Evolutionary conservation across 345 rosid species (phyloP), one percentile per base, ranked within the genome.

Genomic region (Salix udensis): DNA sequence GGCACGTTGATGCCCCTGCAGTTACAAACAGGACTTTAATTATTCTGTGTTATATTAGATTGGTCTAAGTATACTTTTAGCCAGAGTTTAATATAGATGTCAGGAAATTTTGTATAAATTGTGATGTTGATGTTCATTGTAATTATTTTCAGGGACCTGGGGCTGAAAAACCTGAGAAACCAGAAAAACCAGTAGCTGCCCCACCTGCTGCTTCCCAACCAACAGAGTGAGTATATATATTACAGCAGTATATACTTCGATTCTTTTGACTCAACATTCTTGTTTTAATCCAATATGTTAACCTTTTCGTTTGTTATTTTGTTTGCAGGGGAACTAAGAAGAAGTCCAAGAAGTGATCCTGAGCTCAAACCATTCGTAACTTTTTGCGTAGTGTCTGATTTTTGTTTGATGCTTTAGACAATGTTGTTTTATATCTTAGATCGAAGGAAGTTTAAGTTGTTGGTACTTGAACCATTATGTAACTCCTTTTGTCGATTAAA

Each of bases 301-400:
- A 1, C 2, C 3, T 28, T 2, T 68, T 16, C 39, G 2, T 5
- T 1, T 6, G 26, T 15, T 68, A 9, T 9, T 60, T 44, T 18
- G 7, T 10, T 26, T 16, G 40, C 77, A 79, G 82, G 74, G 77
- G 6, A 58, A 36, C 70, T 13, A 79, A 74, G 77, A 79, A 79
- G 73, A 79, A 79, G 73, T 67, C 82, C 16, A 79, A 74, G 77
- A 74, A 79, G 70, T 79, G 65, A 66, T 53, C 55, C 21, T 55
- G 31, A 53, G 72, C 23, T 48, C 71, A 16, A 21, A 14, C 40
- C 36, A 67, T 74, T n/a, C 55, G 4, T 37, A 66, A 53, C 30
- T 64, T 71, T n/a, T 71, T 55, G 60, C 46, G 21, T n/a, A 53
- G 44, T 55, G n/a, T 46, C 9, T 65, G 26, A 7, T 65, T 5